These are phyloP conservation scores for Candida quercuum DNA, from an alignment of 805 yeast species.

Conservation along the genomic window DNA sequence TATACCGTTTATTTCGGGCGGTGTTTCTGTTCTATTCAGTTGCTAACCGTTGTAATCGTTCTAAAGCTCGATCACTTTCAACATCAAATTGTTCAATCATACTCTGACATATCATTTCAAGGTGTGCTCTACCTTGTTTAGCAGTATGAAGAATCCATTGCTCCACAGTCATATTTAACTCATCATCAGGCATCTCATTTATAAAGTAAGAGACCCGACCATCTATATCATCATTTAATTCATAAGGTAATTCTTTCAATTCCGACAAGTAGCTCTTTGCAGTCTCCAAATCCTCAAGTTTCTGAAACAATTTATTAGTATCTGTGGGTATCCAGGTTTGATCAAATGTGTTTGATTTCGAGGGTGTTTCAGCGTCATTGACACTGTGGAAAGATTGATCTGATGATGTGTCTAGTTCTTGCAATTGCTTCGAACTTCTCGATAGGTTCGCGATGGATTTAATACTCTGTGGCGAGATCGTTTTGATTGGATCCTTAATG, in stretches of 20 bases:
- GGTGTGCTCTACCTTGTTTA: conserved; percentile 42
- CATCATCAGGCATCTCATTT: conserved; percentile 63
- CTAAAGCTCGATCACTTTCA: conserved; percentile 48
- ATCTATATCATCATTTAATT: conserved; percentile 55
- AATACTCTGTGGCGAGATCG: neutral
- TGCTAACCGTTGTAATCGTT: conserved; percentile 32
- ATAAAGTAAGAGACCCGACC: conserved; percentile 62
- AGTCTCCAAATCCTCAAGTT: conserved; percentile 26
- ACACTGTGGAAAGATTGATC: conserved; percentile 8
- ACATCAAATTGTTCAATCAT: conserved; percentile 43
- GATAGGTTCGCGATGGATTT: neutral
- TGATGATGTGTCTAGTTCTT: neutral
- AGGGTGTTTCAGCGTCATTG: conserved; percentile 6
- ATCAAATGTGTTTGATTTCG: neutral
- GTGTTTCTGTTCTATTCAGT: too few species aligned
- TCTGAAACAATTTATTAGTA: conserved; percentile 21
- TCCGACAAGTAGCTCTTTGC: conserved; percentile 23
- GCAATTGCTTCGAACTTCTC: too few species aligned
- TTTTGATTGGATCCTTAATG: conserved; percentile 5
- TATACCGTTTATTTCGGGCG: too few species aligned
- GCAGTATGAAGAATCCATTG: conserved; percentile 65
- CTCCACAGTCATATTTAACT: conserved; percentile 61
- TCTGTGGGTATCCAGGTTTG: conserved; percentile 26
- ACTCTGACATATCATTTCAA: conserved; percentile 39
- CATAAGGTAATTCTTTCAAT: conserved; percentile 19